Base-by-base conservation (phyloP, 495 filamentous ascomycete species). In the Jackrogersella multiformis region DNA sequence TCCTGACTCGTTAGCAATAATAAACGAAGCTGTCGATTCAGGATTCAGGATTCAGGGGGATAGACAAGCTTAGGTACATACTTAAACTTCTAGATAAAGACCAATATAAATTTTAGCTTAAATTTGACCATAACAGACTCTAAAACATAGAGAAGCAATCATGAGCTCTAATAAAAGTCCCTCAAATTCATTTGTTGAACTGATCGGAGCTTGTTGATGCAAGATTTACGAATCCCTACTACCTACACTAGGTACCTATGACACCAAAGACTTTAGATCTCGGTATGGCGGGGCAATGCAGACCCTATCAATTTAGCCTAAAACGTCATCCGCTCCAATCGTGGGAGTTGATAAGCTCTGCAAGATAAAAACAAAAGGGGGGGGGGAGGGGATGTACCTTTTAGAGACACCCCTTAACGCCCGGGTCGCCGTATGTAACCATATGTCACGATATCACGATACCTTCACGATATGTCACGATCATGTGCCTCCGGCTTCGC, bases 281-380 rank as follows among this genome's bases (percentile, higher is more conserved):
- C 67, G 61, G 67, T 51, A 65, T 69, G 56, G 67, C 67, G 67
- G 67, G 67, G 61, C 61, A 69, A 61, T 56, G 13, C 35, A 30
- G 6, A 36, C 18, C 55, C 44, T 65, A 69, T 69, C 67, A 65
- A 61, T 65, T 69, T 53, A 69, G 67, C 24, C 67, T 69, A 69
- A 66, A 62, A 65, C 67, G 67, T 57, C 67, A 64, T 69, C 30
- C 35, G 36, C 49, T 41, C 67, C 44, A 61, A 65, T 65, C 16
- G 45, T 46, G 32, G 35, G 18, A 52, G 24, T n/a, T 6, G 34
- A 51, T 51, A 51, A 51, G 46, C 46, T 51, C 26, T n/a, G n/a
- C n/a, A n/a, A n/a, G n/a, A n/a, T n/a, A n/a, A n/a, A n/a, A n/a
- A n/a, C n/a, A n/a, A n/a, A n/a, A n/a, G n/a, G n/a, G n/a, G n/a